Evolutionary conservation across 2,329 filamentous ascomycete species (phyloP).

Genomic region (Alternaria ventricosa): DNA sequence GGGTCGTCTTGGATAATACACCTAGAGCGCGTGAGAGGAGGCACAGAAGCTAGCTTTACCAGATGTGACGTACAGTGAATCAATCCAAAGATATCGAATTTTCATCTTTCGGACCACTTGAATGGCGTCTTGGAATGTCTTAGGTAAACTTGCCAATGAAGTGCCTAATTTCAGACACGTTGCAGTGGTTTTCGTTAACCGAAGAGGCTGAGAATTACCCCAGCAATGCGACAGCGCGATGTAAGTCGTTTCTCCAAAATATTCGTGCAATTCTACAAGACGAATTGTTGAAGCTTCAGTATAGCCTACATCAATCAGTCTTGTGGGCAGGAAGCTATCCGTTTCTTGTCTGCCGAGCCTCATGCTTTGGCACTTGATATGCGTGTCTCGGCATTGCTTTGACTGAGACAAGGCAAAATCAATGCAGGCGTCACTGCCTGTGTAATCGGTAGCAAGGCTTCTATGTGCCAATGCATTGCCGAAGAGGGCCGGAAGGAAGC

Average conservation of each 20-base stretch:
- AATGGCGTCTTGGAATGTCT: neutral
- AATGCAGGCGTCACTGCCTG: neutral
- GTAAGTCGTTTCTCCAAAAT: no score
- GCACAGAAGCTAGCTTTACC: neutral
- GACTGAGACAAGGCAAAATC: neutral
- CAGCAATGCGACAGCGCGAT: neutral
- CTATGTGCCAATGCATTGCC: neutral
- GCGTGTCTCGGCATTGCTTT: neutral
- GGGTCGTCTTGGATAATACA: slow-evolving; percentile 24
- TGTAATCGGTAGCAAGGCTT: neutral
- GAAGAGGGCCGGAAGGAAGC: no score
- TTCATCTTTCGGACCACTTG: neutral
- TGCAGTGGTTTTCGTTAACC: neutral
- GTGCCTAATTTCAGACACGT: no score
- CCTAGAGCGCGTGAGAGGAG: neutral
- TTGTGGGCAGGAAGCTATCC: neutral
- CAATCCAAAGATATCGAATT: neutral
- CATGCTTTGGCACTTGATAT: neutral
- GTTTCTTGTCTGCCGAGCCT: neutral
- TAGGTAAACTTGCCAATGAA: no score
- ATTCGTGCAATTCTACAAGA: no score
- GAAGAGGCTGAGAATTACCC: neutral
- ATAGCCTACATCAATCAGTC: neutral
- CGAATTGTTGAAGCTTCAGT: neutral
- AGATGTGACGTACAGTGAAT: neutral